Evolutionary conservation across 257 asterid species (phyloP), one percentile per base, ranked within the genome.

Genomic region (Salvia miltiorrhiza): DNA sequence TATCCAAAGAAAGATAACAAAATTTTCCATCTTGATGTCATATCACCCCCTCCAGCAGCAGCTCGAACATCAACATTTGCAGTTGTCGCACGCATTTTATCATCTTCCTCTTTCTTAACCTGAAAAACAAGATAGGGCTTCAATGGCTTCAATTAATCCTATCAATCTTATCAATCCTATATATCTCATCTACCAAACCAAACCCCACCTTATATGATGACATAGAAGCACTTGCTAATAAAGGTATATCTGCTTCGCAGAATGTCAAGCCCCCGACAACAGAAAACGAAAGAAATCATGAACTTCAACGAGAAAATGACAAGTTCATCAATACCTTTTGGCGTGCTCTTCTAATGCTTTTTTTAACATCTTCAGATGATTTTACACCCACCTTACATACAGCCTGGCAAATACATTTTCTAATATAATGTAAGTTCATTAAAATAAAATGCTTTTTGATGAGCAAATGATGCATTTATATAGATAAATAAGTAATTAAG

Each of bases 341-440:
- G 63, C 97, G 97, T 2, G 97, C 89, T 87, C 99, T 84, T 82
- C 99, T 79, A 78, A 90, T 77, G 82, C 99, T 87, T 78, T 86
- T 92, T 78, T 90, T 93, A 79, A 88, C 97, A 73, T 85, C 96
- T 82, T 93, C 99, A 54, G 96, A 83, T 68, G 96, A 86, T 84
- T 90, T 93, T 16, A 93, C 73, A 43, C 90, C 99, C 76, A 90
- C 93, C 78, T 87, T 93, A 69, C 96, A 87, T 48, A 93, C 88
- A 59, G 96, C 99, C 99, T 93, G 84, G 58, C 67, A 66, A 70
- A 79, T 63, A 68, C 48, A 67, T 50, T 64, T 54, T 19, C 28
- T 13, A 53, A 30, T 12, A 24, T 21, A 67, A 20, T 39, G 21
- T 64, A 23, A 57, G 64, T 61, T 72, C 39, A 55, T 12, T 39